Base-by-base conservation (phyloP, 176 grass and related monocot species). In the Aechmea fasciata region DNA sequence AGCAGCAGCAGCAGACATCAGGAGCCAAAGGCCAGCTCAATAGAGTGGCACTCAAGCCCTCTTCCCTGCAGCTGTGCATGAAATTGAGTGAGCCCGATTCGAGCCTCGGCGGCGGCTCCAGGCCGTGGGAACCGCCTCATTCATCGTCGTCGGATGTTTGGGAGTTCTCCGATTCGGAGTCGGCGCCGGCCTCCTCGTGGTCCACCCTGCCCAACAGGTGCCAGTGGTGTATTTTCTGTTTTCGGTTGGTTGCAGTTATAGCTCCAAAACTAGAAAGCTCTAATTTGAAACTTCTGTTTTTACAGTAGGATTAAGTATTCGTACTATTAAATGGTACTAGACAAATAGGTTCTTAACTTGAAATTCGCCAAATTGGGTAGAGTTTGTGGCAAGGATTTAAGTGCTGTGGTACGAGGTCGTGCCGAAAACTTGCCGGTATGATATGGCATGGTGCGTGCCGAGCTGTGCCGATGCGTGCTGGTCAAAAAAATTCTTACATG, bases 101-200 rank as follows among this genome's bases (percentile, higher is more conserved):
- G 19, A 47, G 59, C 64, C 24, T 81, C 28, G 18, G 75, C 63
- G 82, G 70, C 63, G 82, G 70, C 50, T 71, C 81, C 1, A 71
- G 74, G 69, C 80, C 83, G 19, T 69, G 86, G 84, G 86, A 87
- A 66, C 77, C 83, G 49, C 68, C 82, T 65, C 63, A 79, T 8
- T 13, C 75, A 20, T 68, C 88, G 33, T 87, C 77, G 10, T 97
- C 83, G 28, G 93, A 92, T 71, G 83, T 85, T 33, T 97, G 93
- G 93, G 89, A 97, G 68, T 90, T 97, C 78, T 92, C 89, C 18
- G 86, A 92, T 75, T 87, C 80, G 33, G 89, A 92, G 68, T 84
- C 93, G 12, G 89, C 89, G 20, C 89, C 89, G 15, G 93, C 89
- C 11, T 87, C 93, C 11, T 97, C 93, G 1, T 92, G 93, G 89